These are phyloP conservation scores for Medicago arabica DNA, from an alignment of 306 rosid species.

Conservation along the genomic window DNA sequence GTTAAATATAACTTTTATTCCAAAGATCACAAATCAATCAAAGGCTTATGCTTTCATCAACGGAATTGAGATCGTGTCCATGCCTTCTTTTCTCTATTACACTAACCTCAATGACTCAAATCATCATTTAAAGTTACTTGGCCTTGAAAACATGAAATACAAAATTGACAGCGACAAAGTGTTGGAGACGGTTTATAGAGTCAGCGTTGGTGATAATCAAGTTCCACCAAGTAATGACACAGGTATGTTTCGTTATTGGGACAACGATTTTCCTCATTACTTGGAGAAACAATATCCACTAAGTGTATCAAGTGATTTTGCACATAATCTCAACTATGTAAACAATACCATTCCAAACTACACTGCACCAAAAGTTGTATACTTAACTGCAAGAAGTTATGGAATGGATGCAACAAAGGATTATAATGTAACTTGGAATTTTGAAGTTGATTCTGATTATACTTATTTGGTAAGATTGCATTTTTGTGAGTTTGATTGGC, in stretches of 20 bases:
- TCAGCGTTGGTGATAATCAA: background rate
- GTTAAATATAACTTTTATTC: constrained; percentile 49
- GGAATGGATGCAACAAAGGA: background rate
- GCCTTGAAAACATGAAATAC: background rate
- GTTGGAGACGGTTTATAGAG: constrained; percentile 22
- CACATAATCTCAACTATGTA: background rate
- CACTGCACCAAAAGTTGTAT: background rate
- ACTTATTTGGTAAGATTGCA: constrained; percentile 12
- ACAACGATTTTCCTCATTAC: background rate
- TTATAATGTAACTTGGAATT: constrained; percentile 26
- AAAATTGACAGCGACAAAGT: background rate
- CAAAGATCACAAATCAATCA: background rate
- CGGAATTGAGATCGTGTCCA: constrained; percentile 66
- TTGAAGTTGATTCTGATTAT: constrained; percentile 26
- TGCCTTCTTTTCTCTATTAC: constrained; percentile 61
- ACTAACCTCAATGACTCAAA: background rate
- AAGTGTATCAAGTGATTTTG: rapidly evolving
- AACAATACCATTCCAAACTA: background rate
- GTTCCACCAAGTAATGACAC: background rate
- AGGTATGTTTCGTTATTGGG: constrained; percentile 31
- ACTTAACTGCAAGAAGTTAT: constrained; percentile 15
- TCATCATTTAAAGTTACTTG: background rate
- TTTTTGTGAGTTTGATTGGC: constrained; percentile 27
- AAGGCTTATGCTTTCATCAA: constrained; percentile 53
- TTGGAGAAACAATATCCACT: background rate